Conservation (phyloP, 148 eudicot species). For the Camellia granthamiana region DNA sequence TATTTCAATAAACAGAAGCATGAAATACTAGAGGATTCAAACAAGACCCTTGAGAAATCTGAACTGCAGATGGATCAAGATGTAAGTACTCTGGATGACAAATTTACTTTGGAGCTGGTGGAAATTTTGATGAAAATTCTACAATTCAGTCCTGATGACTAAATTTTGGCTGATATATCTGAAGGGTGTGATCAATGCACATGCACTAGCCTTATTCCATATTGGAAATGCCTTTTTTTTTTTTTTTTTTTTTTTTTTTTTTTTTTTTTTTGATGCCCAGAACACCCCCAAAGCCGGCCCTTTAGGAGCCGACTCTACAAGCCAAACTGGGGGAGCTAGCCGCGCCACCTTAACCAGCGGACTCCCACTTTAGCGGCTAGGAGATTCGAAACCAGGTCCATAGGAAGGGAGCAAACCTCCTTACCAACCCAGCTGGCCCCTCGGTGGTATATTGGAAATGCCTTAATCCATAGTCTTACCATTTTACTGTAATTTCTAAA, state of each 20-base stretch:
- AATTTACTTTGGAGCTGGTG: not conserved
- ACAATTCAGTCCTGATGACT: not conserved
- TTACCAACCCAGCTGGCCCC: no score
- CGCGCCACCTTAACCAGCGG: no score
- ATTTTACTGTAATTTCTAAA: not conserved
- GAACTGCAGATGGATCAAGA: constrained; percentile 88
- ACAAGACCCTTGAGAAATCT: constrained; percentile 68
- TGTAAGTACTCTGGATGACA: constrained; percentile 44
- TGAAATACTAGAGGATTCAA: constrained; percentile 40
- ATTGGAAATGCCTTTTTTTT: constrained; percentile 1
- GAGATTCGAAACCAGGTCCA: no score
- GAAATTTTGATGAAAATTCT: not conserved
- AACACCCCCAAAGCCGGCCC: no score
- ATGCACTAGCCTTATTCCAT: not conserved
- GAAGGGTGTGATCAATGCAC: not conserved
- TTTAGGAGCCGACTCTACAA: no score
- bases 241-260: no score
- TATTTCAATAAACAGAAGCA: constrained; percentile 65
- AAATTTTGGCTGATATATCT: not conserved
- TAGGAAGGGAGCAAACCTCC: no score
- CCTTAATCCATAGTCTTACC: not conserved
- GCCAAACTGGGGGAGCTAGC: no score
- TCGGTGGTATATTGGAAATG: not conserved
- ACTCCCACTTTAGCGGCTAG: no score
- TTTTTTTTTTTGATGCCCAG: no score